A percentile compares a stretch with the other conserved stretches of the same genome.
phyloP scores from a whole-genome alignment of 768 basidiomycete species.

The Fistulinella prunicolor region DNA sequence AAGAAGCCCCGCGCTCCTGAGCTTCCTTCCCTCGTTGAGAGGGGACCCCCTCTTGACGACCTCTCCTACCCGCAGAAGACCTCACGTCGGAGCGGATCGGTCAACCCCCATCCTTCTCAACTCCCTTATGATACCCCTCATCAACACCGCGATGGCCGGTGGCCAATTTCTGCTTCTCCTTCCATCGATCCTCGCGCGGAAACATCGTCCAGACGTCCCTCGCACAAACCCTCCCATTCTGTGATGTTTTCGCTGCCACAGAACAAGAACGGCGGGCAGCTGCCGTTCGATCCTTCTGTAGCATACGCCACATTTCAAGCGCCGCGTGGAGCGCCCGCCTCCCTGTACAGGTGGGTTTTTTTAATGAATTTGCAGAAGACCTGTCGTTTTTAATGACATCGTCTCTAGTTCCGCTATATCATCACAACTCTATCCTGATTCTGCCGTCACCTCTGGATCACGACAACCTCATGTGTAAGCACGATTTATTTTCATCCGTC shows the following conservation, averaged over 20 bases:
- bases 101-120: conserved; percentile 17
- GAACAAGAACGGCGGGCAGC: conserved; percentile 5
- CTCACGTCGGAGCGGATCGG: conserved; percentile 21
- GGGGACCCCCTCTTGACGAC: conserved; percentile 36
- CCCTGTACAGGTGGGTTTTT: conserved; percentile 59
- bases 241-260: conserved; percentile 3
- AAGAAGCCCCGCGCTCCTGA: conserved; percentile 18
- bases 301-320: conserved; percentile 38
- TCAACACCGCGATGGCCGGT: conserved; percentile 7
- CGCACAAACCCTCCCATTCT: conserved; percentile 10
- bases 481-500: background rate
- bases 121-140: conserved; percentile 21
- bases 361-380: too few species aligned
- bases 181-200: conserved; percentile 10
- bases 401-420: conserved; percentile 51
- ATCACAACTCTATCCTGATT: conserved; percentile 36
- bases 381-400: too few species aligned
- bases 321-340: conserved; percentile 28
- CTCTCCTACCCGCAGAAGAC: conserved; percentile 31
- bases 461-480: conserved; percentile 24
- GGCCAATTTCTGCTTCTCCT: conserved; percentile 1
- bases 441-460: conserved; percentile 5
- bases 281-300: conserved; percentile 45
- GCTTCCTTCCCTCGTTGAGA: conserved; percentile 35
- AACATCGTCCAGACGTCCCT: conserved; percentile 19